A percentile compares a stretch with the other conserved stretches of the same genome.
Conservation (phyloP, 177 flowering plant genomes). For the Vitis hybrid region DNA sequence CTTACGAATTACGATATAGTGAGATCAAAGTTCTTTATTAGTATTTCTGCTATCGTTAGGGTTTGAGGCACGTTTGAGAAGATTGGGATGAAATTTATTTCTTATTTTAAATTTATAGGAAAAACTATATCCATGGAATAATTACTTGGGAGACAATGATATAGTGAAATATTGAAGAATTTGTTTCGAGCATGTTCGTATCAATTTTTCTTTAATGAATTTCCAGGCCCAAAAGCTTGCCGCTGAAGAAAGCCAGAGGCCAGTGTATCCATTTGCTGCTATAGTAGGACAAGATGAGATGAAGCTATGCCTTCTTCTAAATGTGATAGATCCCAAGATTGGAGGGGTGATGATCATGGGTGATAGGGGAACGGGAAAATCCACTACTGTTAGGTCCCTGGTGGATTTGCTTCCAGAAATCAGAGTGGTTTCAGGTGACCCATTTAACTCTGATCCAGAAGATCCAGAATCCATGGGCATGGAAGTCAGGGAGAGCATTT, state of each 20-base stretch:
- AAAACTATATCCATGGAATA: too few relatives aligned
- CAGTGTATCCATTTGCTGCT: conserved; percentile 93
- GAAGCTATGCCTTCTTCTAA: conserved; percentile 89
- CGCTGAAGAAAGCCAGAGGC: conserved; percentile 74
- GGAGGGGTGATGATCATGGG: conserved; percentile 99
- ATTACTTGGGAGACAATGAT: too few relatives aligned
- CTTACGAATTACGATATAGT: neutral
- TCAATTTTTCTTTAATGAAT: neutral
- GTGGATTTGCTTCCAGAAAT: conserved; percentile 94
- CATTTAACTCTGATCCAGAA: conserved; percentile 92
- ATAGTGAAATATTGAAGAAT: too few relatives aligned
- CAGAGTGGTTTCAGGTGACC: conserved; percentile 76
- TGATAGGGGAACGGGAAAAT: conserved; percentile 95
- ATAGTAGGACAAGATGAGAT: conserved; percentile 99
- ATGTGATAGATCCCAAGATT: conserved; percentile 96
- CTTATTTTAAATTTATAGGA: too few relatives aligned
- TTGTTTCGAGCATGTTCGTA: too few relatives aligned
- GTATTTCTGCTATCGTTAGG: neutral
- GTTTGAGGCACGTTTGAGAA: neutral
- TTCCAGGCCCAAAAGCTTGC: conserved; percentile 59
- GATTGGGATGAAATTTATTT: too few relatives aligned
- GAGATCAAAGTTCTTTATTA: neutral
- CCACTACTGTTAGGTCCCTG: conserved; percentile 89
- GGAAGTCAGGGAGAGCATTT: conserved; percentile 71
- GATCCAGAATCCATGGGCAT: conserved; percentile 87